A percentile compares a stretch with the other conserved stretches of the same genome.
Conservation (phyloP, 108 stramenopile species). For the Mediolabrus comicus region DNA sequence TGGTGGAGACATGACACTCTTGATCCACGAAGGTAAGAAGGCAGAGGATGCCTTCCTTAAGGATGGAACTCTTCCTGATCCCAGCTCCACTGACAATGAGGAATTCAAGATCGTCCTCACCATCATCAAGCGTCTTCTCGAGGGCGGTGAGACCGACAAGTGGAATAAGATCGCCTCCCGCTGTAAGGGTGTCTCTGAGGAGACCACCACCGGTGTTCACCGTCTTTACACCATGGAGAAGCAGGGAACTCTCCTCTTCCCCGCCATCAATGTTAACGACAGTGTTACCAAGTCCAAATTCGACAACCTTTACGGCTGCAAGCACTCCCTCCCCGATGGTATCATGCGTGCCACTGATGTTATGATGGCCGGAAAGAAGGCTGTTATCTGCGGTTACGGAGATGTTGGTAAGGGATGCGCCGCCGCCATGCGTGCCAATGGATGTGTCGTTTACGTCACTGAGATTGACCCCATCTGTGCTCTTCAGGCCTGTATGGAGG, state of each 20-base stretch:
- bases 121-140: slow-evolving; percentile 97
- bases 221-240: slow-evolving; percentile 99
- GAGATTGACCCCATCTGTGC: slow-evolving; percentile 99
- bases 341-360: slow-evolving; percentile 99
- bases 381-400: slow-evolving; percentile 99
- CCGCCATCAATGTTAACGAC: slow-evolving; percentile 99
- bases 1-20: slow-evolving; percentile 99
- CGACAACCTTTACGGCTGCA: slow-evolving; percentile 99
- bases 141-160: slow-evolving; percentile 93
- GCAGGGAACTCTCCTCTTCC: slow-evolving; percentile 95
- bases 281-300: slow-evolving; percentile 99
- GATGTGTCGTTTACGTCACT: slow-evolving; percentile 97
- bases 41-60: slow-evolving; percentile 96
- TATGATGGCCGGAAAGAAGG: slow-evolving; percentile 99
- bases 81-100: slow-evolving; percentile 95
- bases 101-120: slow-evolving; percentile 99
- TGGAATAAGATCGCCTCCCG: slow-evolving; percentile 97
- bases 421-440: slow-evolving; percentile 97
- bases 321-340: slow-evolving; percentile 99
- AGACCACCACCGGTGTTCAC: slow-evolving; percentile 99
- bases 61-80: slow-evolving; percentile 98
- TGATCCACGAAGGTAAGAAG: slow-evolving; percentile 99
- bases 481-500: slow-evolving; percentile 99
- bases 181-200: slow-evolving; percentile 98
- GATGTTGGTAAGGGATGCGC: slow-evolving; percentile 99